These are phyloP conservation scores for Agrocybe praecox DNA, from an alignment of 768 basidiomycete species.

Conservation along the genomic window DNA sequence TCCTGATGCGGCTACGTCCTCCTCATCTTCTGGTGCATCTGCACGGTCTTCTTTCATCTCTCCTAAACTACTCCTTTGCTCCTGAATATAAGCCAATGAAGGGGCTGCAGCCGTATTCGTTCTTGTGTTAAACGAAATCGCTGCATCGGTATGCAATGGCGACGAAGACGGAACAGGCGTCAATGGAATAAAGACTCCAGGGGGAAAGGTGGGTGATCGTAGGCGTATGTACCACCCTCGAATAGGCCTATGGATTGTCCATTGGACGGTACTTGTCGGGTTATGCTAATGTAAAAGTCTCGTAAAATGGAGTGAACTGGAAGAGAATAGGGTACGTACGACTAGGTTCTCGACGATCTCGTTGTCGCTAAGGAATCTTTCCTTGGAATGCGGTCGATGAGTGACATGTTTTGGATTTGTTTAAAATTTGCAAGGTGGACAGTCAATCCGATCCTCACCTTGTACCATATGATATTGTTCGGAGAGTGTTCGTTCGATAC, in stretches of 20 bases:
- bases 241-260: slow-evolving; percentile 79
- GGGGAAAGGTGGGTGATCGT: slow-evolving; percentile 70
- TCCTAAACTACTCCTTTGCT: neutral
- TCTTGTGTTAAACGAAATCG: slow-evolving; percentile 53
- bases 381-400: slow-evolving; percentile 43
- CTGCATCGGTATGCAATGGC: slow-evolving; percentile 50
- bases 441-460: slow-evolving; percentile 46
- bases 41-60: neutral
- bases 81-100: neutral
- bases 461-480: slow-evolving; percentile 70
- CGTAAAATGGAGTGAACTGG: neutral
- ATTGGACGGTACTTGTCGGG: slow-evolving; percentile 62
- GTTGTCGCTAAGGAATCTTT: slow-evolving; percentile 70
- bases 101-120: slow-evolving; percentile 37
- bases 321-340: slow-evolving; percentile 41
- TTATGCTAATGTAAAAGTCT: slow-evolving; percentile 48
- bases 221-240: slow-evolving; percentile 87
- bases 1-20: neutral
- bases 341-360: slow-evolving; percentile 79
- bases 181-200: slow-evolving; percentile 57
- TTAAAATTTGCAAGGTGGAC: no score
- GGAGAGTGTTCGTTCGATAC: slow-evolving; percentile 55
- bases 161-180: slow-evolving; percentile 50
- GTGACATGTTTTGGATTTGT: neutral
- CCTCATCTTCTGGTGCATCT: neutral